Conservation (phyloP, 2,329 filamentous ascomycete species). For the Aspergillus novofumigatus region DNA sequence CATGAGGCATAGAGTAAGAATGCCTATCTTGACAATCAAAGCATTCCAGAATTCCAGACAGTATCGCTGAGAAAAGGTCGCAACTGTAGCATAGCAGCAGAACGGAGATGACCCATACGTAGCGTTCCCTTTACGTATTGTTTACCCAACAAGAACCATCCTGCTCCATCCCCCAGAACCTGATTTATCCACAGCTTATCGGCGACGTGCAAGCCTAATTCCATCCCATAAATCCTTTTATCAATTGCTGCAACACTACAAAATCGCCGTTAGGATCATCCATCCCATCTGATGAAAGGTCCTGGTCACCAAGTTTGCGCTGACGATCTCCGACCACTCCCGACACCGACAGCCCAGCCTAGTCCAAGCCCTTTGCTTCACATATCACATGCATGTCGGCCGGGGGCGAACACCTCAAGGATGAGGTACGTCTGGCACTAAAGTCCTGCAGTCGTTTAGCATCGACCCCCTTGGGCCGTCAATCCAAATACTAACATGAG, state of each 20-base stretch:
- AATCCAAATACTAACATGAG: not conserved
- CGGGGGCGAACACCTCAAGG: slow-evolving; percentile 60
- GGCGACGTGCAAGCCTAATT: not conserved
- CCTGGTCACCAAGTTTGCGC: not conserved
- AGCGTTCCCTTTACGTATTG: not conserved
- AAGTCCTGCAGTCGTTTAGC: not conserved
- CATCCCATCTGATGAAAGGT: not conserved
- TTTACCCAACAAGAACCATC: not conserved
- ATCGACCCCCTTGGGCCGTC: not conserved
- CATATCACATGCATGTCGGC: slow-evolving; percentile 58
- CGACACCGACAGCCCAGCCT: not conserved
- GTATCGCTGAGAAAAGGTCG: not conserved
- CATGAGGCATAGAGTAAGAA: not conserved
- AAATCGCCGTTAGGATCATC: not conserved
- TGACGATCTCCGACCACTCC: not conserved
- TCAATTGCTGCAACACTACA: not conserved
- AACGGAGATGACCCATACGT: not conserved
- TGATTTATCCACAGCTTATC: not conserved
- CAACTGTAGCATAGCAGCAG: not conserved
- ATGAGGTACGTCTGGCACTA: slow-evolving; percentile 52
- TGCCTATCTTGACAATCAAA: not conserved
- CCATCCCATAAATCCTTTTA: not conserved
- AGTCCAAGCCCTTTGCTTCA: not conserved
- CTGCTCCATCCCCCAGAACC: not conserved
- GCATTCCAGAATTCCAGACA: not conserved